phyloP scores from a whole-genome alignment of 306 rosid species.

The Purshia tridentata region DNA sequence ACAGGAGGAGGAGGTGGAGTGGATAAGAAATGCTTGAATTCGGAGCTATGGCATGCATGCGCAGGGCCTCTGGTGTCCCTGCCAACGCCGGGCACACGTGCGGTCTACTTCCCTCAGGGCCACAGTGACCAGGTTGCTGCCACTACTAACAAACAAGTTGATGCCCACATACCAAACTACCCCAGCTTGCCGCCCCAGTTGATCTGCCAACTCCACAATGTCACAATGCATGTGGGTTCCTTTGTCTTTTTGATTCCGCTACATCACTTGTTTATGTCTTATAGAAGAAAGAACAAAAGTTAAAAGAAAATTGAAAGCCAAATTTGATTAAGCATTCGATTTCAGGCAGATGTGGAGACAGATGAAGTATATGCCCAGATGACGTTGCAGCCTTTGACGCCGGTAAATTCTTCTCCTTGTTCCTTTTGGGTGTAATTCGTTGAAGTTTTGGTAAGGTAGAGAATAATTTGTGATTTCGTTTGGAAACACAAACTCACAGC shows the following conservation, averaged over 20 bases:
- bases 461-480: neutral
- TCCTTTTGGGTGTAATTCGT: neutral
- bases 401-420: conserved; percentile 41
- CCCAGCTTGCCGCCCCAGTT: conserved; percentile 82
- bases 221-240: conserved; percentile 79
- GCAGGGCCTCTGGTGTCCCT: conserved; percentile 87
- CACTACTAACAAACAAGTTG: conserved; percentile 74
- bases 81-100: conserved; percentile 71
- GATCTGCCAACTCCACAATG: conserved; percentile 81
- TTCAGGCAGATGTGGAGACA: conserved; percentile 93
- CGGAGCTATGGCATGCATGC: conserved; percentile 98
- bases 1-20: conserved; percentile 33
- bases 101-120: conserved; percentile 93
- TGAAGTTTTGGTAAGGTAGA: neutral
- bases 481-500: conserved; percentile 32
- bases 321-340: conserved; percentile 23
- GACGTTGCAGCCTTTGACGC: conserved; percentile 86
- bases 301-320: neutral
- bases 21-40: conserved; percentile 82
- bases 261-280: neutral
- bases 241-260: neutral
- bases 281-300: neutral
- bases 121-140: conserved; percentile 95
- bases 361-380: conserved; percentile 96
- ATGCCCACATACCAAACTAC: conserved; percentile 78